Evolutionary conservation across 257 asterid species (phyloP).

Genomic region (Nicotiana noctiflora): DNA sequence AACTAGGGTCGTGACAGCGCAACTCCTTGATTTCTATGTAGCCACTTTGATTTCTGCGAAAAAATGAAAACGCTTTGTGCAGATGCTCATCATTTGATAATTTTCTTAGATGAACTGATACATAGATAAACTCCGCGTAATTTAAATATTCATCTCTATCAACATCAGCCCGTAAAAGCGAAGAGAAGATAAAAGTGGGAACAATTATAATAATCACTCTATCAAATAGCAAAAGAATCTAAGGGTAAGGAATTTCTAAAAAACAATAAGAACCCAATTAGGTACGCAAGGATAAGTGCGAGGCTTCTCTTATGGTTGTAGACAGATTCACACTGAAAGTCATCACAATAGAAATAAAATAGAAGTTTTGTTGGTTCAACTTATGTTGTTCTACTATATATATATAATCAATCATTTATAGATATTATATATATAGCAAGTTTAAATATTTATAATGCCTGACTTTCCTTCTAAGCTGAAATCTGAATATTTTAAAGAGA

Average conservation of each 20-base stretch:
- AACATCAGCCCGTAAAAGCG: slow-evolving; percentile 40
- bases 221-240: not conserved
- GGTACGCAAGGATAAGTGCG: not conserved
- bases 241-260: not conserved
- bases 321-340: not conserved
- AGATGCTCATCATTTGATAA: slow-evolving; percentile 63
- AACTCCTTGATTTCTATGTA: slow-evolving; percentile 57
- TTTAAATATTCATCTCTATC: slow-evolving; percentile 48
- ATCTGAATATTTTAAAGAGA: not conserved
- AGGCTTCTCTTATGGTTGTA: not conserved
- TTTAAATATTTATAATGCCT: not conserved
- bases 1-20: too few species aligned
- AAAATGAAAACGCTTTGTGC: slow-evolving; percentile 50
- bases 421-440: not conserved
- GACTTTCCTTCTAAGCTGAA: not conserved
- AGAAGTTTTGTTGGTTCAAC: not conserved
- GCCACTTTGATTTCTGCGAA: slow-evolving; percentile 41
- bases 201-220: not conserved
- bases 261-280: not conserved
- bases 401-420: not conserved
- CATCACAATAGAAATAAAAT: not conserved
- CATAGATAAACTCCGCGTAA: slow-evolving; percentile 50
- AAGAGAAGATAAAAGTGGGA: not conserved
- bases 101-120: slow-evolving; percentile 45
- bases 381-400: not conserved